A percentile compares a stretch with the other conserved stretches of the same genome.
These are phyloP conservation scores for Limnomonas spitsbergensis DNA, from an alignment of 139 green algal species.

Conservation along the genomic window DNA sequence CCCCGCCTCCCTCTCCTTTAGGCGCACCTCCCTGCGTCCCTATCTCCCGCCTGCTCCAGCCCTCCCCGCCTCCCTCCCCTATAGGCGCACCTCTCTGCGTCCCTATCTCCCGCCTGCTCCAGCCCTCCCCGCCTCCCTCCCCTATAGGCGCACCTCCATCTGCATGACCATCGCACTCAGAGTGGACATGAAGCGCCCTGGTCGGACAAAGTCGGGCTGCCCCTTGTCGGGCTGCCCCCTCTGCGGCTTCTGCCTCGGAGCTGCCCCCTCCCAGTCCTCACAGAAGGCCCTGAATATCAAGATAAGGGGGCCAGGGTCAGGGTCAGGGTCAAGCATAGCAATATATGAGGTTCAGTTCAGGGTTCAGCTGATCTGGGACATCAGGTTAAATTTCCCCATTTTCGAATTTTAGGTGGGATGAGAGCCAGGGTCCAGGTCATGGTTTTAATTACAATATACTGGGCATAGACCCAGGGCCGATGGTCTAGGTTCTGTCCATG, in stretches of 20 bases:
- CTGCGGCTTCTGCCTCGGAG: constrained; percentile 6
- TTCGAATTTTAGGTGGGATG: no score
- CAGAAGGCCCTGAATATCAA: constrained; percentile 21
- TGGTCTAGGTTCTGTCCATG: no score
- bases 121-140: background rate
- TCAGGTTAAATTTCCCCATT: no score
- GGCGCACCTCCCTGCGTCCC: no score
- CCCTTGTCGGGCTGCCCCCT: constrained; percentile 11
- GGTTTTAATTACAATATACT: background rate
- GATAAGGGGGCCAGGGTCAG: background rate
- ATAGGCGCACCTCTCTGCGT: background rate
- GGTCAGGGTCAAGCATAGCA: background rate
- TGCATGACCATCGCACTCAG: constrained; percentile 33
- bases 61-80: background rate
- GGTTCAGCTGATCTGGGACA: background rate
- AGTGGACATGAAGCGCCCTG: constrained; percentile 50
- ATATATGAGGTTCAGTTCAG: background rate
- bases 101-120: background rate
- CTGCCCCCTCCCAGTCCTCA: constrained; percentile 42
- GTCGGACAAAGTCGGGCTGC: constrained; percentile 46
- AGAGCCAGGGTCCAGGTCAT: background rate
- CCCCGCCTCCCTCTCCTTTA: no score
- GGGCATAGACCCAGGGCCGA: background rate
- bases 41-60: no score
- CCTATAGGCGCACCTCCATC: constrained; percentile 16